Conservation (phyloP, 208 protist genomes). For the Wallacemonas sp. region DNA sequence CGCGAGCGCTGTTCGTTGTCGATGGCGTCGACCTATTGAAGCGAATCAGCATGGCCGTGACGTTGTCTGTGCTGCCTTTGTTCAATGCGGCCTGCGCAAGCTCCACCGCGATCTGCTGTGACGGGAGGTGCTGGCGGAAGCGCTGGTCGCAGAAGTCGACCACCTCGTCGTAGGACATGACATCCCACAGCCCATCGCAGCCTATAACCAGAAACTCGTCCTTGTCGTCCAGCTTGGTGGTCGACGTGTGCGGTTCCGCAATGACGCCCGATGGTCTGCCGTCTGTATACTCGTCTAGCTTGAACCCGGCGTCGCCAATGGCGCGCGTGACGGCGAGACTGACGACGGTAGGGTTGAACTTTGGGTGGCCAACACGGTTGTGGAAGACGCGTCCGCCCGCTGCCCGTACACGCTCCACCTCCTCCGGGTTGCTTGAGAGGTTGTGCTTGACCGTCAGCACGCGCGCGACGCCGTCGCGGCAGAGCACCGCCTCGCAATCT, state of each 20-base stretch:
- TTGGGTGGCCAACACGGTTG: slow-evolving; percentile 93
- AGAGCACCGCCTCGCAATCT: slow-evolving; percentile 87
- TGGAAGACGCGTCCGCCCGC: slow-evolving; percentile 90
- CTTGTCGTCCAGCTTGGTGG: slow-evolving; percentile 65
- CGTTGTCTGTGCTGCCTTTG: slow-evolving; percentile 90
- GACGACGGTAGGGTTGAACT: slow-evolving; percentile 86
- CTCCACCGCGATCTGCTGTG: slow-evolving; percentile 62
- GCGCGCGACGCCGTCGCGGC: slow-evolving; percentile 59
- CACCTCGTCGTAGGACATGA: slow-evolving; percentile 92
- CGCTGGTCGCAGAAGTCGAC: slow-evolving; percentile 76
- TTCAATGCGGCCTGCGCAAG: slow-evolving; percentile 74
- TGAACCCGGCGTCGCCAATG: slow-evolving; percentile 95
- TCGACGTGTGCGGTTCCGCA: slow-evolving; percentile 64
- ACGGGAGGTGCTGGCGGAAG: slow-evolving; percentile 45
- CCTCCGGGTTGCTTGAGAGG: slow-evolving; percentile 62
- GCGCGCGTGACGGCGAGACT: slow-evolving; percentile 93
- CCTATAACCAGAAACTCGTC: slow-evolving; percentile 93
- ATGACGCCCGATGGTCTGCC: slow-evolving; percentile 83
- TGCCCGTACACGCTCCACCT: slow-evolving; percentile 85
- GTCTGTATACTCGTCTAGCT: slow-evolving; percentile 82
- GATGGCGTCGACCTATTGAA: slow-evolving; percentile 23
- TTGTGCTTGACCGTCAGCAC: slow-evolving; percentile 88
- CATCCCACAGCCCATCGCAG: slow-evolving; percentile 95
- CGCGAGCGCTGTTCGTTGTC: slow-evolving; percentile 19
- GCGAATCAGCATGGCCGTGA: slow-evolving; percentile 77